Evolutionary conservation across 495 filamentous ascomycete genomes (phyloP).

Genomic region (Pyronema domesticum): DNA sequence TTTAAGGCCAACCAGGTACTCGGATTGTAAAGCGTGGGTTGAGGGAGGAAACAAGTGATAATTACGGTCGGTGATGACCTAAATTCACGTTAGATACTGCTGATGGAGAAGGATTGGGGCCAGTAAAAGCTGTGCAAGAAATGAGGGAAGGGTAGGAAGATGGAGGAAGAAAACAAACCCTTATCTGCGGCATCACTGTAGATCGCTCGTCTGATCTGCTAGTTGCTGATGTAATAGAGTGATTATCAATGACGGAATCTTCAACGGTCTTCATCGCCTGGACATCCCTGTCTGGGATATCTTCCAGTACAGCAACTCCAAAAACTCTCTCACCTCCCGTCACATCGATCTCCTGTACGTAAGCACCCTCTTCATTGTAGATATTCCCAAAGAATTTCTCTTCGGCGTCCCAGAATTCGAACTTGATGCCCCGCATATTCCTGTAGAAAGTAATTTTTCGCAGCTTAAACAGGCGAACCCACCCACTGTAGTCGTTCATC

Average conservation of each 20-base stretch:
- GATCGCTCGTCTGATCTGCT: neutral
- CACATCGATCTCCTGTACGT: slow-evolving; percentile 17
- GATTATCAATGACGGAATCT: neutral
- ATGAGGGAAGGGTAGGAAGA: no score
- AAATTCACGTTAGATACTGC: no score
- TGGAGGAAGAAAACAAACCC: neutral
- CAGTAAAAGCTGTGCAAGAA: no score
- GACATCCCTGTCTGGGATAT: neutral
- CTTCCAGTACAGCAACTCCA: slow-evolving; percentile 14
- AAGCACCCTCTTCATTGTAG: slow-evolving; percentile 3
- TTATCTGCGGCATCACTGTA: neutral
- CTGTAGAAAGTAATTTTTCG: slow-evolving; percentile 14
- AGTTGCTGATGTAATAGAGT: neutral
- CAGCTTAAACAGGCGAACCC: slow-evolving; percentile 11
- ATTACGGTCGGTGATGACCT: no score
- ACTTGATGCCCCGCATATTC: slow-evolving; percentile 20
- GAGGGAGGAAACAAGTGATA: no score
- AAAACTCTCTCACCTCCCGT: slow-evolving; percentile 10
- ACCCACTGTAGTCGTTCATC: slow-evolving; percentile 13
- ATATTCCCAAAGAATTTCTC: slow-evolving; percentile 16
- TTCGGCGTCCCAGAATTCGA: slow-evolving; percentile 7
- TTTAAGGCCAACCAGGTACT: slow-evolving; percentile 16
- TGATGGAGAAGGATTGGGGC: no score
- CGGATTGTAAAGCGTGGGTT: neutral
- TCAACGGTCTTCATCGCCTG: neutral